Evolutionary conservation across 2,329 filamentous ascomycete species (phyloP).

Genomic region (Sporothrix humicola): DNA sequence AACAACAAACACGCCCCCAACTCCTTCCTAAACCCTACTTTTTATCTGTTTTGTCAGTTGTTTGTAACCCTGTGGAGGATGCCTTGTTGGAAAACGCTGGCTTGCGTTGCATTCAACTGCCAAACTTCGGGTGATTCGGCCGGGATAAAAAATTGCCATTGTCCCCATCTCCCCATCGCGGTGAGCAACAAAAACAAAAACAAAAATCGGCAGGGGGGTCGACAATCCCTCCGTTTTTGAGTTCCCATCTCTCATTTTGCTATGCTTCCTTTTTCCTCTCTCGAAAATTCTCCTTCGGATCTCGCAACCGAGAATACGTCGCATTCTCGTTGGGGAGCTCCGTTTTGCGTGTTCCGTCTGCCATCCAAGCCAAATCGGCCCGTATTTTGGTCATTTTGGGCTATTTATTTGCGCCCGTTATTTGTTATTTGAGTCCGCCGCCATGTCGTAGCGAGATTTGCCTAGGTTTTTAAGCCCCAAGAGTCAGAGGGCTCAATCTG

Average conservation of each 20-base stretch:
- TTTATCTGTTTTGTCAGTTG: neutral
- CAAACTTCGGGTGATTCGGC: slow-evolving; percentile 18
- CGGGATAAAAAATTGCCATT: neutral
- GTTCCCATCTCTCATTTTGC: too few species aligned
- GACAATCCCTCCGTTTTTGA: neutral
- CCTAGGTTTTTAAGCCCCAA: too few species aligned
- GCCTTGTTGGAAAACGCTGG: neutral
- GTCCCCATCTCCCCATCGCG: neutral
- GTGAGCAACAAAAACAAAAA: too few species aligned
- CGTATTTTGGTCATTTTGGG: too few species aligned
- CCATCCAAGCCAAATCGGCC: neutral
- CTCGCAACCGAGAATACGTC: slow-evolving; percentile 3
- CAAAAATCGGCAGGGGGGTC: neutral
- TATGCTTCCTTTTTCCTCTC: neutral
- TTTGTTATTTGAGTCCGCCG: neutral
- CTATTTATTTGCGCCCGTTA: neutral
- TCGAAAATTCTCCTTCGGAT: neutral
- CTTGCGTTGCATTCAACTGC: neutral
- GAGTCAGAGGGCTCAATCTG: neutral
- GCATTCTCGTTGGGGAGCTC: neutral
- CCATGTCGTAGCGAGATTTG: slow-evolving; percentile 11
- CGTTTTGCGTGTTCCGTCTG: neutral
- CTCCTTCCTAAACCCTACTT: too few species aligned
- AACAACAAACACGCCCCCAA: neutral
- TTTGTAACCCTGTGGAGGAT: neutral